These are phyloP conservation scores for Vigna mungo DNA, from an alignment of 306 rosid species.

Conservation along the genomic window DNA sequence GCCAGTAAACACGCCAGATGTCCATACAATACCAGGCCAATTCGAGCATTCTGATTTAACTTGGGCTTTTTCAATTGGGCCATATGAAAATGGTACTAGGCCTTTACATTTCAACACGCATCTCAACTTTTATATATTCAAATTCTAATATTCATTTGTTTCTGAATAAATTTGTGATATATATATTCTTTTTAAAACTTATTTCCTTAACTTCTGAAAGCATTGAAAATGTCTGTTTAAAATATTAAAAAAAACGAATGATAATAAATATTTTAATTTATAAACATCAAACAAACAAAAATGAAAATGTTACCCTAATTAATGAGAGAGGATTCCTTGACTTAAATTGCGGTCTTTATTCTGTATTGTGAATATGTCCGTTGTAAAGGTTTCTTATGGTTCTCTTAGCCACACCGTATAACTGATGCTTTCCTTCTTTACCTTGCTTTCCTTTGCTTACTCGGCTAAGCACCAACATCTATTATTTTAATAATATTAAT, in stretches of 20 bases:
- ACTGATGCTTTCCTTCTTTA: slow-evolving; percentile 26
- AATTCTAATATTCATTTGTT: not conserved
- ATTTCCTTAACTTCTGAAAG: not conserved
- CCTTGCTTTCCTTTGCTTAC: slow-evolving; percentile 8
- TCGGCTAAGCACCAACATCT: not conserved
- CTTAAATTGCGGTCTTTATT: not conserved
- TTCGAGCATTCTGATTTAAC: not conserved
- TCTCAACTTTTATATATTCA: not conserved
- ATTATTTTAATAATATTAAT: too few relatives aligned
- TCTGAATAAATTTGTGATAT: not conserved
- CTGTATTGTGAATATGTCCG: not conserved
- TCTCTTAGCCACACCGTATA: slow-evolving; percentile 14
- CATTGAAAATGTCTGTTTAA: not conserved
- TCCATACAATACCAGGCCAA: not conserved
- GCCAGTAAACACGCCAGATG: not conserved
- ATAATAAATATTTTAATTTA: not conserved
- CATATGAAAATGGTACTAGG: too few relatives aligned
- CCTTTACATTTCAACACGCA: not conserved
- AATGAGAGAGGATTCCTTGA: slow-evolving; percentile 10
- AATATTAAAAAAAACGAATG: not conserved
- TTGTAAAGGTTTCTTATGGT: slow-evolving; percentile 5
- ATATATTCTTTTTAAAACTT: not conserved
- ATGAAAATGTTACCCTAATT: not conserved
- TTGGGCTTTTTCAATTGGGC: not conserved
- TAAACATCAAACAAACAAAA: not conserved